Base-by-base conservation (phyloP, 352 stramenopile genomes). In the Elongisporangium prolatum region DNA sequence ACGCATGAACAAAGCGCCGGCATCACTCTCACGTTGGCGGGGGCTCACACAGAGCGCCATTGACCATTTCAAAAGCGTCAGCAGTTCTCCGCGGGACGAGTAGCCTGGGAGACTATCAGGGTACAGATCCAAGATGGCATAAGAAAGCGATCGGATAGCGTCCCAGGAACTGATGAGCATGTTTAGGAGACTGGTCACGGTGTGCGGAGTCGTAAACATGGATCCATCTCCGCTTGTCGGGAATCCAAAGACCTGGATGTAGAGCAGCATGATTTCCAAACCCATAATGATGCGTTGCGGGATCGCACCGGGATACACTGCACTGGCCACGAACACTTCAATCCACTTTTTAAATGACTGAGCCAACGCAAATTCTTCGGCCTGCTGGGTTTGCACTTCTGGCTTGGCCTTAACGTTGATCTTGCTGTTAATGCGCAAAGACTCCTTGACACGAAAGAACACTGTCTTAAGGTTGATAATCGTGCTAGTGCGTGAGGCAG, bases 141-240 rank as follows among this genome's bases (percentile, higher is more conserved):
- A 88, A 20, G 80, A 68, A 24, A 94, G 61, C 48, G 77, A 78
- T 4, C 84, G 82, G 56, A 94, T 79, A 5, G 80, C 79, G 52
- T 94, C 84, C 84, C 84, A 94, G 11, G 82, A 80, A 21, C 80
- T 88, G 44, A 88, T 82, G 21, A 94, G 77, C 65, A 88, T 81
- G 63, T 92, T 89, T 17, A 94, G 60, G 21, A 94, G 68, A 20
- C 63, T 76, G 14, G 80, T 88, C 34, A 89, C 71, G 66, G 87
- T 84, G 59, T 90, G 80, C 13, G 73, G 57, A 4, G 75, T 84
- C 61, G 79, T 54, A 53, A 91, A 64, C 6, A 85, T 48, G 28
- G 65, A 65, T 3, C 28, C n/a, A 4, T 59, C 57, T n/a, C 21
- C 21, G 2, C 25, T 56, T 48, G 28, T 64, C 55, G 21, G 48